Percentiles rank a stretch among this genome's conserved stretches.
phyloP scores from a whole-genome alignment of 805 yeast genomes.

The Huiozyma naganishii region DNA sequence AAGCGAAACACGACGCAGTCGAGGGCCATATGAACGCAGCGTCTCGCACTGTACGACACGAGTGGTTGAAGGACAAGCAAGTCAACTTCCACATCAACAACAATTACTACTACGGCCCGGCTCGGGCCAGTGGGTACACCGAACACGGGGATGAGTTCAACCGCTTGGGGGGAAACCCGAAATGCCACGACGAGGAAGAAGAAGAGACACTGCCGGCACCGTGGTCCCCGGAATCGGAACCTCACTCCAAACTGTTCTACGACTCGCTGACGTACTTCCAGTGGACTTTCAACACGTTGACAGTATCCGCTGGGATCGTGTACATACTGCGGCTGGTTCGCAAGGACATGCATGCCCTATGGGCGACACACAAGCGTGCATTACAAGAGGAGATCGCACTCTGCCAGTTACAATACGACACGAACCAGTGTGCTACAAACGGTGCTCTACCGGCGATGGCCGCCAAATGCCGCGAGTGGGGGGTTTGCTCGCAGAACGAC shows the following conservation, averaged over 20 bases:
- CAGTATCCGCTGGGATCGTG: slow-evolving; percentile 35
- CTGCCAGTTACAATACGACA: slow-evolving; percentile 42
- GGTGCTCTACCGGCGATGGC: slow-evolving; percentile 47
- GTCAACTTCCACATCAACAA: slow-evolving; percentile 23
- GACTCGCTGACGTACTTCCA: slow-evolving; percentile 53
- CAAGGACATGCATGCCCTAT: slow-evolving; percentile 41
- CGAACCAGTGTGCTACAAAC: slow-evolving; percentile 48
- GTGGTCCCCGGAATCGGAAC: slow-evolving; percentile 43
- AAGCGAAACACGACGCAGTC: no score
- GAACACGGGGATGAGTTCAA: no score
- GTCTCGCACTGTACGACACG: background rate
- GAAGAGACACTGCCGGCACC: slow-evolving; percentile 39
- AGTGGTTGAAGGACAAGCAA: slow-evolving; percentile 10
- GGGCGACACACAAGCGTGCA: slow-evolving; percentile 36
- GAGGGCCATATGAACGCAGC: no score
- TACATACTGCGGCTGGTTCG: slow-evolving; percentile 39
- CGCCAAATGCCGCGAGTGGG: slow-evolving; percentile 50
- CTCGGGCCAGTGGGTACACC: no score
- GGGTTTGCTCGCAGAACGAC: slow-evolving; percentile 53
- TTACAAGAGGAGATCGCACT: slow-evolving; percentile 40
- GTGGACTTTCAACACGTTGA: slow-evolving; percentile 38
- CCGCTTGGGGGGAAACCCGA: no score
- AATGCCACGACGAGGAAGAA: no score
- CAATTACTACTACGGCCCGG: slow-evolving; percentile 13
- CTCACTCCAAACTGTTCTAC: slow-evolving; percentile 45